Evolutionary conservation across 1,284 basidiomycete species (phyloP), one percentile per base, ranked within the genome.

Genomic region (Laetiporus sulphureus): DNA sequence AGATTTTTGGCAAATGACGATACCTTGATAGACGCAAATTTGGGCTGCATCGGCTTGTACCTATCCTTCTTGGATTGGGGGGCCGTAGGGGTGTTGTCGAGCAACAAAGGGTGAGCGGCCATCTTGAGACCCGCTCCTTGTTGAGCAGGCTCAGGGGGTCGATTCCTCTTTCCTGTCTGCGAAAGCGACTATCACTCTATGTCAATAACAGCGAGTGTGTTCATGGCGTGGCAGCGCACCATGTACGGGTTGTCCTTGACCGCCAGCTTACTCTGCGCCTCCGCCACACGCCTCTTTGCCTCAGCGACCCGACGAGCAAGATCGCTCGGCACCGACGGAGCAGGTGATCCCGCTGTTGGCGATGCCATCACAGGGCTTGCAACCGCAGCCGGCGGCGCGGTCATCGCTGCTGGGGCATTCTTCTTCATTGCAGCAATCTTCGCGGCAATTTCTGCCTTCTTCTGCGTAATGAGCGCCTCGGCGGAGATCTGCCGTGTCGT

Each of bases 41-140:
- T 97, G 41, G 93, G 93, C 50, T 92, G 90, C 91, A 96, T 96
- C 6, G 93, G 90, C 61, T 92, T 94, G 66, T 94, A 95, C 45
- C 85, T 70, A 58, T 92, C 88, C 61, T 91, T 92, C 64, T 87
- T 90, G 24, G 79, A 82, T 58, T 86, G 83, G 0, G 79, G 73
- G 2, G 69, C 69, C 2, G 69, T 59, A 1, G 72, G 69, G 1
- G 64, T 60, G 11, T 72, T 75, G 42, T 89, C 87, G 47, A 93
- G 73, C 19, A 94, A 64, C 19, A 94, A 68, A 3, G 92, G 92
- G 62, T 95, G 92, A 0, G 90, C 87, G 2, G 89, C 82, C 77
- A 93, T 91, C 61, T 87, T 87, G 42, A 91, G 65, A n/a, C 88
- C 89, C 12, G 80, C 80, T 34, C 88, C 85, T 60, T 84, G 83